Conservation (phyloP, 78 protist genomes). For the Protostelium mycophagum region DNA sequence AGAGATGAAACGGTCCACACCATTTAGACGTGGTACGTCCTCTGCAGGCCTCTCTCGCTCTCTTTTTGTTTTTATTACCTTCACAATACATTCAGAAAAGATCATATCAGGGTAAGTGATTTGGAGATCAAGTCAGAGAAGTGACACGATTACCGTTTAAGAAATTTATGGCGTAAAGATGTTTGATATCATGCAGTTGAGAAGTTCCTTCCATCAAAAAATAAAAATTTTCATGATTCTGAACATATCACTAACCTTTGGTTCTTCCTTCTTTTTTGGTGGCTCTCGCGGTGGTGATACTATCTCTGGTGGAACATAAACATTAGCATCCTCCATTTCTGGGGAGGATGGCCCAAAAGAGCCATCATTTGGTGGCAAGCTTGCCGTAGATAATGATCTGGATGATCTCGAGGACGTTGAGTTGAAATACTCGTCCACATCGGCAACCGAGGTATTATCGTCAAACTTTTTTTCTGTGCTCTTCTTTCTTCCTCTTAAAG, state of each 20-base stretch:
- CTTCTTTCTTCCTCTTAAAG: background rate
- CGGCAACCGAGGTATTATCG: background rate
- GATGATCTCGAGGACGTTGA: background rate
- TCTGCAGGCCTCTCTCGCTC: background rate
- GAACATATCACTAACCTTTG: background rate
- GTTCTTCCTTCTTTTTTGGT: background rate
- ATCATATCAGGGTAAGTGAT: no score
- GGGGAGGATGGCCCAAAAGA: background rate
- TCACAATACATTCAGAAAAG: no score
- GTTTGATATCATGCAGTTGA: no score
- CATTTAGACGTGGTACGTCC: background rate
- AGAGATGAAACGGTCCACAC: background rate
- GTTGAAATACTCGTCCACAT: background rate
- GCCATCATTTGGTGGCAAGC: background rate
- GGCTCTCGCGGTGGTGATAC: no score
- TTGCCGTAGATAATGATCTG: background rate
- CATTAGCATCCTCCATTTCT: background rate
- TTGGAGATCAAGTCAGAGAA: no score
- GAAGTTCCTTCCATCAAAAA: background rate
- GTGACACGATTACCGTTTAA: no score
- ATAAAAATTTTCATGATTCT: background rate
- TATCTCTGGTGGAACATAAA: no score
- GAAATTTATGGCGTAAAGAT: no score
- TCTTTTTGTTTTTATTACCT: no score
- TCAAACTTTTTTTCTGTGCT: background rate